Percentiles rank a stretch among this genome's conserved stretches.
Conservation (phyloP, 768 basidiomycete genomes). For the Tulasnella calospora region DNA sequence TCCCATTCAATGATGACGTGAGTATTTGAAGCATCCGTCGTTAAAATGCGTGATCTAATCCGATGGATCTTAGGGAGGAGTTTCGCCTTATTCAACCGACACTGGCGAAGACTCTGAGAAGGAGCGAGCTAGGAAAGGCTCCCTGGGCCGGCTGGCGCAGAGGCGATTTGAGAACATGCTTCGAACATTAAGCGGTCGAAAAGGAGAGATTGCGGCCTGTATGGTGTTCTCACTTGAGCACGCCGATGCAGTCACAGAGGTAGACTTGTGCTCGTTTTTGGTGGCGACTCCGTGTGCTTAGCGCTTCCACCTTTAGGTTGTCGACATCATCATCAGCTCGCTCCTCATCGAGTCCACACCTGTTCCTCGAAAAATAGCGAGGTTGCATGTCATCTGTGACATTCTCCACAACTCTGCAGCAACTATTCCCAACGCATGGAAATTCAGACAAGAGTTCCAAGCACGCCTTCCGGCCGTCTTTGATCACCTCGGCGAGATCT, state of each 20-base stretch:
- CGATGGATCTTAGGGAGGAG: slow-evolving; percentile 59
- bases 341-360: slow-evolving; percentile 86
- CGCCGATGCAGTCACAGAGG: slow-evolving; percentile 92
- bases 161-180: slow-evolving; percentile 88
- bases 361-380: slow-evolving; percentile 94
- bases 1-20: slow-evolving; percentile 80
- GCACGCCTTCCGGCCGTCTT: slow-evolving; percentile 87
- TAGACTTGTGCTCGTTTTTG: slow-evolving; percentile 33
- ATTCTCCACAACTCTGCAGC: slow-evolving; percentile 97
- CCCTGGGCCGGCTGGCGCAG: slow-evolving; percentile 72
- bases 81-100: slow-evolving; percentile 86
- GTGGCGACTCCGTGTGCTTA: not conserved
- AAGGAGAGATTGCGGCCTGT: slow-evolving; percentile 86
- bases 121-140: slow-evolving; percentile 69
- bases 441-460: slow-evolving; percentile 93
- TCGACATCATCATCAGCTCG: slow-evolving; percentile 85
- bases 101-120: slow-evolving; percentile 91
- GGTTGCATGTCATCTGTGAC: slow-evolving; percentile 93
- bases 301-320: slow-evolving; percentile 50
- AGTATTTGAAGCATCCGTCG: slow-evolving; percentile 28
- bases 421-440: slow-evolving; percentile 93
- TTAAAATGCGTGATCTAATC: not conserved
- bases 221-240: slow-evolving; percentile 98
- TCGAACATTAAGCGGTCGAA: slow-evolving; percentile 73
- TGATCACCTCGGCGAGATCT: slow-evolving; percentile 89